Base-by-base conservation (phyloP, 768 basidiomycete species). In the Phaeotremella fagi region DNA sequence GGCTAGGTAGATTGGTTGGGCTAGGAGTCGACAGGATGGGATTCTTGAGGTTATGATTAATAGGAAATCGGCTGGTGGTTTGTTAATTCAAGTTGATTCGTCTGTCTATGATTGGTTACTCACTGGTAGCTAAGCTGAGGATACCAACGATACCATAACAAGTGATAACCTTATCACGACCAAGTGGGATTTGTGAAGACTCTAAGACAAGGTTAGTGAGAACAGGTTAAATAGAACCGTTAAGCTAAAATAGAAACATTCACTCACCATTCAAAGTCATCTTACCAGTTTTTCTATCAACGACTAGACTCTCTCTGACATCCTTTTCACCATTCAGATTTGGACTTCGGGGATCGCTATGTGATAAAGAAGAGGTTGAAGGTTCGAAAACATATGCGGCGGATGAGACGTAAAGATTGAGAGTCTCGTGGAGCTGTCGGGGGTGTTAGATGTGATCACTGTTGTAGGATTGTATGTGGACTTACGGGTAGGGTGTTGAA, bases 1-100 rank as follows among this genome's bases (percentile, higher is more conserved):
- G 12, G 90, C 90, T 44, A 84, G 83, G 77, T 88, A 97, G 64
- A 99, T 79, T 56, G 92, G 85, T 58, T 94, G 83, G 3, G 85
- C 83, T 78, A 90, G 82, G 54, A 98, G 78, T 52, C 85, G 81
- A 14, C 86, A 87, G 59, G 82, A 82, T 28, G 84, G 82, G 60
- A 85, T 84, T 42, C 91, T 83, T 24, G 84, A 85, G 37, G 90
- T 95, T 57, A 97, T 79, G 35, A 95, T 79, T 59, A 99, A 82
- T 45, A 98, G 75, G 77, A 94, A 97, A 76, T 98, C 95, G 68
- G 92, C 94, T 98, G 54, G 6, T 15, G 25, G n/a, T 33, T n/a
- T 42, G 43, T 53, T 23, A 41, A 50, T 35, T 24, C 16, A 23
- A 23, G 18, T 15, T 38, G 48, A 57, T 70, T 61, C 63, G 79